Conservation (phyloP, 306 rosid genomes). For the Cucurbita moschata region DNA sequence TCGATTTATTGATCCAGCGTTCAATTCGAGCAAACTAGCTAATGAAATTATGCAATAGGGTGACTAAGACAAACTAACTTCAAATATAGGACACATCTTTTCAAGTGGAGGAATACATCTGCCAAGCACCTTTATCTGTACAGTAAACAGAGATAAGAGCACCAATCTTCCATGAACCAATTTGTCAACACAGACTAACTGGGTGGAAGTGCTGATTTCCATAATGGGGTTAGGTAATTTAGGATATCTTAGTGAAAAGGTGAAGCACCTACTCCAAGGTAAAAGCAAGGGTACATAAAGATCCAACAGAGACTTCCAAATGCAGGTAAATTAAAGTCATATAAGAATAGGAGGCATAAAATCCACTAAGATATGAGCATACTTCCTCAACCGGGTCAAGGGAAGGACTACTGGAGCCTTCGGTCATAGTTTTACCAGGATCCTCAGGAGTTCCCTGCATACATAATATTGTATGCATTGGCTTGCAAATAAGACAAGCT, state of each 20-base stretch:
- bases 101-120: background rate
- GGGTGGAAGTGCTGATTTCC: background rate
- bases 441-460: slow-evolving; percentile 47
- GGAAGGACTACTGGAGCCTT: slow-evolving; percentile 35
- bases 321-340: background rate
- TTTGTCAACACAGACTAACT: background rate
- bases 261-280: background rate
- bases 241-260: background rate
- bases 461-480: slow-evolving; percentile 8
- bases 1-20: background rate
- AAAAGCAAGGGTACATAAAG: background rate
- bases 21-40: background rate
- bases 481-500: slow-evolving; percentile 11
- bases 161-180: background rate
- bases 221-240: background rate
- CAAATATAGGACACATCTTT: background rate
- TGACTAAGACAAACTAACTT: background rate
- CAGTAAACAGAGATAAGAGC: background rate
- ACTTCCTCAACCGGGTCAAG: slow-evolving; percentile 46
- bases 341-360: background rate
- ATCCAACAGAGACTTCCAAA: background rate
- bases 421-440: slow-evolving; percentile 33
- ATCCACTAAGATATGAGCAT: slow-evolving; percentile 10
- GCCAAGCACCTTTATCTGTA: background rate
- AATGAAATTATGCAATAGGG: background rate